Evolutionary conservation across 805 yeast species (phyloP).

Genomic region (Teunomyces pallodes): DNA sequence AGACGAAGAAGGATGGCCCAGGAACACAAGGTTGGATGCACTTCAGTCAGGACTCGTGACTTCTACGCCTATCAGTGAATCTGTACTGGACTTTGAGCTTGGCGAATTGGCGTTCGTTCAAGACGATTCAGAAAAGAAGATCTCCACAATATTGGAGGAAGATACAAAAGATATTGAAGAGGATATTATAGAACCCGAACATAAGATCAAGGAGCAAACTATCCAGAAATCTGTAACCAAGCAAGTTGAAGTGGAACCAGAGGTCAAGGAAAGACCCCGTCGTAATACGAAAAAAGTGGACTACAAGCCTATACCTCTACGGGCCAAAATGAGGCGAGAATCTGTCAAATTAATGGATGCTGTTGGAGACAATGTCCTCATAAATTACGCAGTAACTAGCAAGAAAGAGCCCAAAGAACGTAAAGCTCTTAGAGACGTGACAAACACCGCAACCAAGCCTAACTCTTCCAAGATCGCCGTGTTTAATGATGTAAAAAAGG

Average conservation of each 20-base stretch:
- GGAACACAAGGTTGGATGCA: conserved; percentile 15
- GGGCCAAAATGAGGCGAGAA: conserved; percentile 68
- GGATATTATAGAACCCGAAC: not conserved
- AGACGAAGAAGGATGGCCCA: conserved; percentile 36
- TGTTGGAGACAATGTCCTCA: conserved; percentile 35
- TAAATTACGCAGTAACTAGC: conserved; percentile 9
- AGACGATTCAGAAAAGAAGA: conserved; percentile 1
- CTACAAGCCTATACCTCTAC: conserved; percentile 65
- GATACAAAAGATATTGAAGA: not conserved
- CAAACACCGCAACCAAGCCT: not conserved
- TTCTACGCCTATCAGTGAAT: conserved; percentile 17
- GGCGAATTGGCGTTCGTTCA: not conserved
- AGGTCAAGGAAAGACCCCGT: conserved; percentile 31
- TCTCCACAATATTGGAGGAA: not conserved
- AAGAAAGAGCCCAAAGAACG: not conserved
- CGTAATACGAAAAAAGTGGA: conserved; percentile 58
- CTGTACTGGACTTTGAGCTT: conserved; percentile 2
- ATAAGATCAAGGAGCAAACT: not conserved
- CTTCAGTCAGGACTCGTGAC: conserved; percentile 13
- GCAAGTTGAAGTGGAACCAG: not conserved
- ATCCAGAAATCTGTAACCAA: not conserved
- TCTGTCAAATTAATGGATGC: conserved; percentile 62
- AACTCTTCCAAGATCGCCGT: conserved; percentile 1
- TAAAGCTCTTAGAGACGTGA: conserved; percentile 5
- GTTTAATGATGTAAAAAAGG: conserved; percentile 25